Evolutionary conservation across 2,329 filamentous ascomycete genomes (phyloP).

Genomic region (Apiospora koreana): DNA sequence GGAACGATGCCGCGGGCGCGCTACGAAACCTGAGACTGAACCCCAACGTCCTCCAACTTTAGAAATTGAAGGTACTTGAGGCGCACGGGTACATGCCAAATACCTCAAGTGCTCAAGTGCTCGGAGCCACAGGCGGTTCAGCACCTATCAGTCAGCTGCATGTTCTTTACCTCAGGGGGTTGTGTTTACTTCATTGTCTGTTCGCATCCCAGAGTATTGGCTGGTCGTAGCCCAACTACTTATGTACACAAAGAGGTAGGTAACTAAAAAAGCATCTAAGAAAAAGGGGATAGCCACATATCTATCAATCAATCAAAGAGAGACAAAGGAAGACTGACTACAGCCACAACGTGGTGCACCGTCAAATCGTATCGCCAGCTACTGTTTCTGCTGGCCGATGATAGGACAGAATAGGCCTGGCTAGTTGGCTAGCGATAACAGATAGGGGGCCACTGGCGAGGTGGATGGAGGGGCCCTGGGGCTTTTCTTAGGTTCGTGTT

Average conservation of each 20-base stretch:
- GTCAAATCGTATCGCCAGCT: not conserved
- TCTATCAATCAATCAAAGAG: not conserved
- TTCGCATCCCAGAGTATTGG: not conserved
- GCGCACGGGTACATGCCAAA: not conserved
- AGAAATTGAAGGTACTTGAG: not conserved
- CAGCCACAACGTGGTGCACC: not conserved
- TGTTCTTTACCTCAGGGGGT: too few species aligned
- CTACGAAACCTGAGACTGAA: constrained; percentile 5
- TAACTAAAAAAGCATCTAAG: too few species aligned
- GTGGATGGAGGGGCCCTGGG: not conserved
- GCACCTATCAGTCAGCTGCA: too few species aligned
- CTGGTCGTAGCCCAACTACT: not conserved
- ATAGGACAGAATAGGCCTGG: too few species aligned
- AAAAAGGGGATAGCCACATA: not conserved
- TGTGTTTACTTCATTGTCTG: not conserved
- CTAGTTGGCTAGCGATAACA: not conserved
- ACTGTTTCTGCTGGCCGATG: not conserved
- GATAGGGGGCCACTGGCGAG: not conserved
- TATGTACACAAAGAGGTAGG: too few species aligned
- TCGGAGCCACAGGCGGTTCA: not conserved
- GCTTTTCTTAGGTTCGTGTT: not conserved
- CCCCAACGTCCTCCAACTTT: constrained; percentile 8
- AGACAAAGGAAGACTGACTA: not conserved
- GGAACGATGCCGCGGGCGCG: constrained; percentile 1
- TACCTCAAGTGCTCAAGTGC: not conserved